Evolutionary conservation across 2,329 filamentous ascomycete genomes (phyloP), one percentile per base, ranked within the genome.

Genomic region (Trichoderma endophyticum): DNA sequence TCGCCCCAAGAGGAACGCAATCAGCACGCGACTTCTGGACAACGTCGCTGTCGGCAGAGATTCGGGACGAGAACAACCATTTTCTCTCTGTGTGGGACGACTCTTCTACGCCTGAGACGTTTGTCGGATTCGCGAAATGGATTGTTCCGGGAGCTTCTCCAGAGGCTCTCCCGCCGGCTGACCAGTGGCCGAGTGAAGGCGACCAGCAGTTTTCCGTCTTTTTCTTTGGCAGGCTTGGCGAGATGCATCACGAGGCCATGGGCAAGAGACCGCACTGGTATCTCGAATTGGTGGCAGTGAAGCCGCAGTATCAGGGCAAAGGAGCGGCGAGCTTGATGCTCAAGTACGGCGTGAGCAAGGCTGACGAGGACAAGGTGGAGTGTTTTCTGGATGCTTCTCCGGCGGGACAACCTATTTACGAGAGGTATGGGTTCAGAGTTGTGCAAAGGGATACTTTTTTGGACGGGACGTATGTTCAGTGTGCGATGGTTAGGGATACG

Each of bases 291-390:
- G 21, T 69, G 36, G 70, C 63, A 2, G 70, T 71, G 4, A 67
- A 56, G 56, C 54, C 30, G 3, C 36, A 69, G 26, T 71, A 36
- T 51, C 54, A 68, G 24, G 64, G 70, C 4, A 71, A 32, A 26
- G 70, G 70, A 4, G 70, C 70, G 7, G 62, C 70, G 14, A 71
- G 70, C 56, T 30, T 69, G 34, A 67, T 71, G 70, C 32, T 71
- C 8, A 51, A 39, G 18, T 71, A 69, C 4, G 70, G 64, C 9
- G 54, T 69, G 24, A 11, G 54, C 1, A 61, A 56, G 56, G 70
- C 70, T 15, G 70, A 69, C 21, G 64, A 67, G 24, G 64, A 71
- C 56, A 60, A 66, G 26, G 56, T 60, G n/a, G 70, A 68, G n/a
- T 68, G 64, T 36, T 71, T 68, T 32, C n/a, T 71, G 24, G 70